Base-by-base conservation (phyloP, 805 yeast genomes). In the Yarrowia porcina region DNA sequence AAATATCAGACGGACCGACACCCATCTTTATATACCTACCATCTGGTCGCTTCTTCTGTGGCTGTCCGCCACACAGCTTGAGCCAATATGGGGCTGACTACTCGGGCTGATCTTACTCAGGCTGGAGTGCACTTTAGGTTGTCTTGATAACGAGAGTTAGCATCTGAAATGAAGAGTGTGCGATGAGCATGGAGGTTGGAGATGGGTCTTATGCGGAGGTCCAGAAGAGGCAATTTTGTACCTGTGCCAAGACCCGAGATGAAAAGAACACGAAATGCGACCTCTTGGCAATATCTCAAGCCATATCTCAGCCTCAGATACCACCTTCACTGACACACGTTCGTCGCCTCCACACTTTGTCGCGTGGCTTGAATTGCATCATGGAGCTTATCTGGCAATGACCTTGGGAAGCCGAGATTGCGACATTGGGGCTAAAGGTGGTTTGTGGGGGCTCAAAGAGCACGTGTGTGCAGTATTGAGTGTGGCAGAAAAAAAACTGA, bases 291-390 rank as follows among this genome's bases (percentile, higher is more conserved):
- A 18, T 10, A 5, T 18, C 23, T n/a, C 7, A 36, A 7, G 41
- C 21, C 21, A 21, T 13, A 10, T 18, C 21, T 10, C 23, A 18
- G 23, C 15, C 4, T 36, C 13, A 13, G 21, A 36, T 21, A 36
- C 41, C 23, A 33, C 15, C 21, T 6, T 36, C 3, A 12, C 41
- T 10, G 41, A 36, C 9, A 25, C 49, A 45, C 36, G 25, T 45
- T 18, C 20, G 3, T 35, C 50, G 35, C 35, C 50, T 32, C 39
- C 56, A 30, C 56, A 30, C 15, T 39, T 39, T 49, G 41, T 33
- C 44, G 59, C 59, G 59, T 52, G 59, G 59, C 59, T 52, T 52
- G 59, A 25, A 52, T 52, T 52, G 59, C 59, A 52, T 52, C 59
- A 52, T 52, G 59, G 44, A 52, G 59, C 59, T 36, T 52, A 52